Conservation (phyloP, 2,329 filamentous ascomycete species). For the Zymoseptoria ardabiliae region DNA sequence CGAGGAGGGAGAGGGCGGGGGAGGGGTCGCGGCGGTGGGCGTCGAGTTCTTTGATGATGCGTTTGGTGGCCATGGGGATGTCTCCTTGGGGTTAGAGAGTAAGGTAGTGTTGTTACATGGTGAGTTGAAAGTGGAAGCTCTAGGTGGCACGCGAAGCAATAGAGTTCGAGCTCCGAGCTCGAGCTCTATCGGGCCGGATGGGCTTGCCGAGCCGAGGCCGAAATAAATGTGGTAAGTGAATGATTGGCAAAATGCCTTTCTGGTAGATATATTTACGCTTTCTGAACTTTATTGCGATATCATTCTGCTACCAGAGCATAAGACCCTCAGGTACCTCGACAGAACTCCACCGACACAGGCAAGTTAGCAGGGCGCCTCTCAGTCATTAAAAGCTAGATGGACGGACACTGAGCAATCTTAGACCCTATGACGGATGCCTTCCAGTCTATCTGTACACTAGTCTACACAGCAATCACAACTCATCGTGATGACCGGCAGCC, state of each 20-base stretch:
- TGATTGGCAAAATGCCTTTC: background rate
- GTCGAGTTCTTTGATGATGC: constrained; percentile 55
- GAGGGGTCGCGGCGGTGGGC: constrained; percentile 51
- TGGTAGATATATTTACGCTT: too few relatives aligned
- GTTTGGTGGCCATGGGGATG: constrained; percentile 41
- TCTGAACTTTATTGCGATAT: too few relatives aligned
- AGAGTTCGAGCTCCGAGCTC: too few relatives aligned
- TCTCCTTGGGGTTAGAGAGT: background rate
- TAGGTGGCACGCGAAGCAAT: too few relatives aligned
- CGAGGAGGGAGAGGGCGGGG: constrained; percentile 49
- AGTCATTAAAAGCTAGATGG: too few relatives aligned
- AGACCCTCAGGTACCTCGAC: too few relatives aligned
- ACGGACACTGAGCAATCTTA: too few relatives aligned
- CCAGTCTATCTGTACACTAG: background rate
- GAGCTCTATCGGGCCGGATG: background rate
- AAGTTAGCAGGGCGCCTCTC: too few relatives aligned
- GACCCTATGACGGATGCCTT: too few relatives aligned
- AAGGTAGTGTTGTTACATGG: background rate
- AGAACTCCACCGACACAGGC: too few relatives aligned
- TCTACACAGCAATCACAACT: constrained; percentile 34
- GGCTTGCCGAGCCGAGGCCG: background rate
- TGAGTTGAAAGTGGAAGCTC: too few relatives aligned
- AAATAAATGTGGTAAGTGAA: background rate
- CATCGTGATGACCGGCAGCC: constrained; percentile 36
- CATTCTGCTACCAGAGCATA: too few relatives aligned